Evolutionary conservation across 345 rosid species (phyloP).

Genomic region (Pistacia vera): DNA sequence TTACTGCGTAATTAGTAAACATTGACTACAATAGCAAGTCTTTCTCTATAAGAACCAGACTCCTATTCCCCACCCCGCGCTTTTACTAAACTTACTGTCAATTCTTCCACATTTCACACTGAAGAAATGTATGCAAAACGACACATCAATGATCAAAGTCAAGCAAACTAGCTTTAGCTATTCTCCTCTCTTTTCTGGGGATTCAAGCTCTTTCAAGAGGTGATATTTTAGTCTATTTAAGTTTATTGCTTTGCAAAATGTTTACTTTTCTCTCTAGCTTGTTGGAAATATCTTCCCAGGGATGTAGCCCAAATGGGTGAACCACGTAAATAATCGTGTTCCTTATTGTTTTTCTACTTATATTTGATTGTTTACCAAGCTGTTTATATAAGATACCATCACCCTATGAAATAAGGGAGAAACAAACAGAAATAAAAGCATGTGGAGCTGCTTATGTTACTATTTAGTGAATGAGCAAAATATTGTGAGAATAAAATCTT

Average conservation of each 20-base stretch:
- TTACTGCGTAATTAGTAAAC: not conserved
- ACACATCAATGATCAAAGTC: not conserved
- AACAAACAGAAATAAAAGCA: too few species aligned
- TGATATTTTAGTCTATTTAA: not conserved
- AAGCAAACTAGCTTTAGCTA: not conserved
- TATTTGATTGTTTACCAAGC: too few species aligned
- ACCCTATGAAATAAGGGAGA: too few species aligned
- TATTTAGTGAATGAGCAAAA: too few species aligned
- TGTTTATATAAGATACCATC: too few species aligned
- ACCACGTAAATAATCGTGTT: too few species aligned
- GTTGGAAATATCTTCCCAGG: too few species aligned
- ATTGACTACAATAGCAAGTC: not conserved
- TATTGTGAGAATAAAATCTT: too few species aligned
- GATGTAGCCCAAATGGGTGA: too few species aligned
- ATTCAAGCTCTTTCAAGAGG: constrained; percentile 1
- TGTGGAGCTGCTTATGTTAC: too few species aligned
- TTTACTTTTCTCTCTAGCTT: not conserved
- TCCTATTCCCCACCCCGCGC: not conserved
- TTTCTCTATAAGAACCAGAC: not conserved
- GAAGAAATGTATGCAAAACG: too few species aligned
- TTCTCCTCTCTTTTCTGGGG: constrained; percentile 4
- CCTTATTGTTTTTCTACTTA: too few species aligned
- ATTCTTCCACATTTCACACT: not conserved
- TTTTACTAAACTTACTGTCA: not conserved
- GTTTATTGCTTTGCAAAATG: not conserved